Evolutionary conservation across 805 yeast species (phyloP).

Genomic region (Metschnikowia lachancei): DNA sequence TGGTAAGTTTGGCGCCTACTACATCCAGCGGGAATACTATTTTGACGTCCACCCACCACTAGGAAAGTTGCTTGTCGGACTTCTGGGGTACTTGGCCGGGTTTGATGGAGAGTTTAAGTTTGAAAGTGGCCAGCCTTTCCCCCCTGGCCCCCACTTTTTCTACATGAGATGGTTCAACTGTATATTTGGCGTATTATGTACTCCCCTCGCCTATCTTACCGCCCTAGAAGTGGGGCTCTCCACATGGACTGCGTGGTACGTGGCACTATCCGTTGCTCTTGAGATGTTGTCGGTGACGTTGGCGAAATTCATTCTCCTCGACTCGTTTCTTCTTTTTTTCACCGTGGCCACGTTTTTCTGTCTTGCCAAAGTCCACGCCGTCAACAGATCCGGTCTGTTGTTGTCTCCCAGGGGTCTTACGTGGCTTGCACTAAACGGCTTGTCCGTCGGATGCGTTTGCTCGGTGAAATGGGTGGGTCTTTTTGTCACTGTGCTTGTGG

Average conservation of each 20-base stretch:
- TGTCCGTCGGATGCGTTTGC: slow-evolving; percentile 77
- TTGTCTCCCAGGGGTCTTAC: slow-evolving; percentile 41
- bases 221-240: slow-evolving; percentile 32
- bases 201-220: slow-evolving; percentile 62
- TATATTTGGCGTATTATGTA: slow-evolving; percentile 60
- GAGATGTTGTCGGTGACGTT: slow-evolving; percentile 69
- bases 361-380: slow-evolving; percentile 46
- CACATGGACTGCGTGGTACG: slow-evolving; percentile 50
- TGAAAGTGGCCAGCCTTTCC: slow-evolving; percentile 62
- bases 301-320: slow-evolving; percentile 72
- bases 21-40: slow-evolving; percentile 82
- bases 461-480: slow-evolving; percentile 86
- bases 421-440: slow-evolving; percentile 63
- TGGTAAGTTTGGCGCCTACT: slow-evolving; percentile 93
- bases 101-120: slow-evolving; percentile 76
- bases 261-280: slow-evolving; percentile 59
- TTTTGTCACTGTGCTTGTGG: slow-evolving; percentile 60
- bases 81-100: slow-evolving; percentile 85
- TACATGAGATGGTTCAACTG: slow-evolving; percentile 74
- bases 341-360: slow-evolving; percentile 49
- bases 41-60: slow-evolving; percentile 98
- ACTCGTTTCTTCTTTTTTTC: slow-evolving; percentile 73
- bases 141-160: slow-evolving; percentile 57
- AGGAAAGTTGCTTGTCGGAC: slow-evolving; percentile 89
- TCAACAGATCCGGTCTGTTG: slow-evolving; percentile 38